A percentile compares a stretch with the other conserved stretches of the same genome.
Conservation (phyloP, 225 moss, liverwort and hornwort genomes). For the Takakia lepidozioides region DNA sequence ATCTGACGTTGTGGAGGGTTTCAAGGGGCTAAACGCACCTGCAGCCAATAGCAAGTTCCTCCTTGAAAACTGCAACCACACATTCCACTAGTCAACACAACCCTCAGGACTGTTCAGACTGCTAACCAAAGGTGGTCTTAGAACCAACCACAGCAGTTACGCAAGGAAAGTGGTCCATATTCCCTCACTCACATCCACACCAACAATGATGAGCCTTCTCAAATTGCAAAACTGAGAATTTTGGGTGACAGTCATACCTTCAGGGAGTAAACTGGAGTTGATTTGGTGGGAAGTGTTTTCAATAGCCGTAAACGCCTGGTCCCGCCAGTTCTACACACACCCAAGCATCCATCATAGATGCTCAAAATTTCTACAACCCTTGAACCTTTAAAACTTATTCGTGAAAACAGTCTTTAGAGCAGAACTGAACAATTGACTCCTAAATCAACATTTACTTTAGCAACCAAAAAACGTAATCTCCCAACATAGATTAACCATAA, state of each 20-base stretch:
- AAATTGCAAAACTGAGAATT: not conserved
- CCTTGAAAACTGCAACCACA: constrained; percentile 65
- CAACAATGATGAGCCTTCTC: not conserved
- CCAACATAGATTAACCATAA: too few species aligned
- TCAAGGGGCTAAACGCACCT: constrained; percentile 76
- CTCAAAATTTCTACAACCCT: not conserved
- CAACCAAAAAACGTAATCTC: too few species aligned
- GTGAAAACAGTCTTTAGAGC: too few species aligned
- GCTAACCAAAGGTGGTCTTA: not conserved
- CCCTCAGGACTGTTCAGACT: not conserved
- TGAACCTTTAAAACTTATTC: not conserved
- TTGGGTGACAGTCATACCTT: constrained; percentile 19
- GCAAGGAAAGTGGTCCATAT: not conserved
- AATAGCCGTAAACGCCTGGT: constrained; percentile 75
- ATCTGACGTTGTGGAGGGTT: constrained; percentile 15
- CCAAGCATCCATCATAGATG: not conserved
- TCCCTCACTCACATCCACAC: not conserved
- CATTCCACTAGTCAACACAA: not conserved
- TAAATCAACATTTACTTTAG: too few species aligned
- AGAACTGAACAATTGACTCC: not conserved
- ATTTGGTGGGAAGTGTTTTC: constrained; percentile 90
- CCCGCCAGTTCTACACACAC: constrained; percentile 25
- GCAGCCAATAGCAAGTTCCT: constrained; percentile 87
- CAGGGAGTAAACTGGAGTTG: constrained; percentile 88
- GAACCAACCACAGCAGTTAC: not conserved